Evolutionary conservation across 2,329 filamentous ascomycete species (phyloP).

Genomic region (Aspergillus awamori): DNA sequence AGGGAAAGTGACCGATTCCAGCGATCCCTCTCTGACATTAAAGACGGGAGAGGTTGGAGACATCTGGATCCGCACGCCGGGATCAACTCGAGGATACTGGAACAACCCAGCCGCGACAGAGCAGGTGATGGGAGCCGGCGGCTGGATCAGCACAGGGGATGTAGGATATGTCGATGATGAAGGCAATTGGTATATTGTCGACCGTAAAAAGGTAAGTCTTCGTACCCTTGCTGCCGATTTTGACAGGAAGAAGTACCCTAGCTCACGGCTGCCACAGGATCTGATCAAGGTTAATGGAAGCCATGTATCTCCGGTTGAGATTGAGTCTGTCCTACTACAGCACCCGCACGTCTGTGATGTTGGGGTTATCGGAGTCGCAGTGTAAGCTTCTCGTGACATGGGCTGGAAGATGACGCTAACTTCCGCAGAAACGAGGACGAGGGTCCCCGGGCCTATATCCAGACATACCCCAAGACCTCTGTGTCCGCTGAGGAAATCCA

Average conservation of each 20-base stretch:
- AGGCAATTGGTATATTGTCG: not conserved
- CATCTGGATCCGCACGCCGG: slow-evolving; percentile 1
- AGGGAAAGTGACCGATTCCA: not conserved
- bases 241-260: not conserved
- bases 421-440: not conserved
- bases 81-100: not conserved
- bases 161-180: not conserved
- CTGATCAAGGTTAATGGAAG: not conserved
- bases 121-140: not conserved
- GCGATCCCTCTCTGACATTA: not conserved
- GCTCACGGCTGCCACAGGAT: not conserved
- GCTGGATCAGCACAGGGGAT: not conserved
- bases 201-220: not conserved
- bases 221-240: not conserved
- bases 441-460: not conserved
- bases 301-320: not conserved
- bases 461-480: not conserved
- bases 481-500: not conserved
- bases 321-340: not conserved
- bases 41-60: not conserved
- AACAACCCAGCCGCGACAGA: not conserved
- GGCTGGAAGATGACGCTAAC: not conserved
- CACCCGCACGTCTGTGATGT: not conserved
- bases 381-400: not conserved
- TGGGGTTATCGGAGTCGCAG: not conserved